Evolutionary conservation across 176 grass and related monocot genomes (phyloP).

Genomic region (Rhynchospora tenuis): DNA sequence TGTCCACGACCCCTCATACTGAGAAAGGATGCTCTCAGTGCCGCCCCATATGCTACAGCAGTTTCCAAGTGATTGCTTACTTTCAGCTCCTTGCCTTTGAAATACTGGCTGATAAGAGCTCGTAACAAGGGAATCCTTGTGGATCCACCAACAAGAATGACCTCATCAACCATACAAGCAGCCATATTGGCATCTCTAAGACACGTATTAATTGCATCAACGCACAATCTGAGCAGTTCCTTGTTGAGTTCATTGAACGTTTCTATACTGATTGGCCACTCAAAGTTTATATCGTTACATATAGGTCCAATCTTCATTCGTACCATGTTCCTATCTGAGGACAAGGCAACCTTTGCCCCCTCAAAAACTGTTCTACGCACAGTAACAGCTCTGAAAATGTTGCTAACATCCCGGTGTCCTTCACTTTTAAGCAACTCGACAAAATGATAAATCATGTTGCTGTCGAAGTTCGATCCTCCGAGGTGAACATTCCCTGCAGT

Average conservation of each 20-base stretch:
- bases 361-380: conserved; percentile 25
- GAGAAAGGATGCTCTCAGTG: background rate
- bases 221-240: conserved; percentile 21
- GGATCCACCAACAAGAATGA: conserved; percentile 26
- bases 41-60: background rate
- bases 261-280: background rate
- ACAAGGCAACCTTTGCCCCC: conserved; percentile 26
- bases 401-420: background rate
- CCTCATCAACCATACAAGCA: background rate
- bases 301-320: background rate
- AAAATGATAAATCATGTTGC: conserved; percentile 14
- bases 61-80: background rate
- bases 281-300: conserved; percentile 13
- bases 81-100: background rate
- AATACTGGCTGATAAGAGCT: background rate
- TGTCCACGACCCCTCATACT: background rate
- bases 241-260: conserved; percentile 32
- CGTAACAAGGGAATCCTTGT: background rate
- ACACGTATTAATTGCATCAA: conserved; percentile 17
- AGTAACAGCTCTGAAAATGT: conserved; percentile 8
- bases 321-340: background rate
- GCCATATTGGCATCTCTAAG: conserved; percentile 28
- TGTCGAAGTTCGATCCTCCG: conserved; percentile 31
- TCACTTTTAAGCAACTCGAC: background rate
- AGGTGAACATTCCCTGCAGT: conserved; percentile 31